These are phyloP conservation scores for Nitzschia inconspicua DNA, from an alignment of 108 stramenopile species.

Conservation along the genomic window DNA sequence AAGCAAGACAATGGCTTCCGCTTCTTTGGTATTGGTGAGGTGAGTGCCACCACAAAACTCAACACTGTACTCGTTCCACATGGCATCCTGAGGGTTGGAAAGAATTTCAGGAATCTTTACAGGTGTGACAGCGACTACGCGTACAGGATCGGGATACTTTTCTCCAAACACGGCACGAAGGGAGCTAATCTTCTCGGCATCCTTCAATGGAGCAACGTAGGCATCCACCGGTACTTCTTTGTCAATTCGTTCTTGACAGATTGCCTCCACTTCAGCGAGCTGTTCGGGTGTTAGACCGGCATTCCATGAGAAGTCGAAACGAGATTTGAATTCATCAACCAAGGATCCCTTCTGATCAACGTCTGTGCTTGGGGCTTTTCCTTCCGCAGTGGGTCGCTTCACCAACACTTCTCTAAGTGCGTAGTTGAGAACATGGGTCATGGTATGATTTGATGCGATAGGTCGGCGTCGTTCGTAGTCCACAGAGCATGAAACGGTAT, in stretches of 20 bases:
- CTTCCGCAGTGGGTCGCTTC: slow-evolving; percentile 37
- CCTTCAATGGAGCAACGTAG: slow-evolving; percentile 78
- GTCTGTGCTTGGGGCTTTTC: slow-evolving; percentile 24
- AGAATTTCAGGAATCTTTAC: slow-evolving; percentile 76
- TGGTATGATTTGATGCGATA: slow-evolving; percentile 98
- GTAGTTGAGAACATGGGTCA: slow-evolving; percentile 98
- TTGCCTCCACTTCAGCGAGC: slow-evolving; percentile 72
- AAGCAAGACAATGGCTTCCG: slow-evolving; percentile 90
- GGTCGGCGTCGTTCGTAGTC: slow-evolving; percentile 94
- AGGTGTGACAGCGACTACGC: slow-evolving; percentile 90
- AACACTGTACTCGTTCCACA: slow-evolving; percentile 90
- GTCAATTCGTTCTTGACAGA: slow-evolving; percentile 56
- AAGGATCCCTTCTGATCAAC: slow-evolving; percentile 97
- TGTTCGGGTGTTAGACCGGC: slow-evolving; percentile 74
- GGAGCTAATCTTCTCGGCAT: slow-evolving; percentile 84
- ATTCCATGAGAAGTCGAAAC: slow-evolving; percentile 98
- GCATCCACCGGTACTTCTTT: slow-evolving; percentile 71
- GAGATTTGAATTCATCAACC: slow-evolving; percentile 92
- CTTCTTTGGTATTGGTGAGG: slow-evolving; percentile 92
- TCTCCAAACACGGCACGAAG: slow-evolving; percentile 99
- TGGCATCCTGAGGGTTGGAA: slow-evolving; percentile 81
- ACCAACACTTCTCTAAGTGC: slow-evolving; percentile 89
- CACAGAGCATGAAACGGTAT: slow-evolving; percentile 78
- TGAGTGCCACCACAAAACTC: slow-evolving; percentile 99
- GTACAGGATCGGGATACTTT: slow-evolving; percentile 99